A percentile compares a stretch with the other conserved stretches of the same genome.
Conservation (phyloP, 345 rosid genomes). For the Salix dunnii region DNA sequence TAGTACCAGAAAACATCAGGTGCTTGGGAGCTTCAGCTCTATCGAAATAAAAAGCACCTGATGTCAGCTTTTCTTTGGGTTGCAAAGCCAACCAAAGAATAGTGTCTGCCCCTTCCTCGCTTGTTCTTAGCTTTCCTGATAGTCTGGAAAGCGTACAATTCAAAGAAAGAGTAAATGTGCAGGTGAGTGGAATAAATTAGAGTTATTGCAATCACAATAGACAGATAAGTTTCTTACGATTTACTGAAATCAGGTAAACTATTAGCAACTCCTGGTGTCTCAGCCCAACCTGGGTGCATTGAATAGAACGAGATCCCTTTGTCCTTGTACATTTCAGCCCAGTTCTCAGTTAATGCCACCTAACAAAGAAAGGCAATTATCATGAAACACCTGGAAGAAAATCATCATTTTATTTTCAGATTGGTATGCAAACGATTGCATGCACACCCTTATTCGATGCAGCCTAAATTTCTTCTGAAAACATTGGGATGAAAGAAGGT, state of each 20-base stretch:
- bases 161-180: background rate
- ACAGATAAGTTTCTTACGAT: slow-evolving; percentile 29
- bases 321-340: slow-evolving; percentile 65
- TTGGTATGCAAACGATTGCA: too few relatives aligned
- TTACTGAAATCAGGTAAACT: slow-evolving; percentile 61
- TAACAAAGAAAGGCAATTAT: slow-evolving; percentile 10
- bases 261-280: slow-evolving; percentile 76
- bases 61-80: slow-evolving; percentile 65
- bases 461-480: too few relatives aligned
- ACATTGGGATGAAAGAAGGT: too few relatives aligned
- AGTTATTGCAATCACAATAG: background rate
- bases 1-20: slow-evolving; percentile 62
- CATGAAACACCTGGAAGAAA: background rate
- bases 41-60: slow-evolving; percentile 82
- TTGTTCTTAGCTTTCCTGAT: slow-evolving; percentile 70
- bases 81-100: slow-evolving; percentile 75
- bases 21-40: slow-evolving; percentile 79
- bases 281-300: slow-evolving; percentile 98
- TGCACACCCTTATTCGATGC: too few relatives aligned
- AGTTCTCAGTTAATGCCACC: slow-evolving; percentile 81
- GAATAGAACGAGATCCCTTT: slow-evolving; percentile 79
- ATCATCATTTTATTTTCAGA: too few relatives aligned
- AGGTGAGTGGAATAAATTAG: background rate
- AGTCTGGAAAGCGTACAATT: slow-evolving; percentile 38
- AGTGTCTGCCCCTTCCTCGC: slow-evolving; percentile 88